Evolutionary conservation across 257 asterid genomes (phyloP), one percentile per base, ranked within the genome.

Genomic region (Ophiorrhiza pumila): DNA sequence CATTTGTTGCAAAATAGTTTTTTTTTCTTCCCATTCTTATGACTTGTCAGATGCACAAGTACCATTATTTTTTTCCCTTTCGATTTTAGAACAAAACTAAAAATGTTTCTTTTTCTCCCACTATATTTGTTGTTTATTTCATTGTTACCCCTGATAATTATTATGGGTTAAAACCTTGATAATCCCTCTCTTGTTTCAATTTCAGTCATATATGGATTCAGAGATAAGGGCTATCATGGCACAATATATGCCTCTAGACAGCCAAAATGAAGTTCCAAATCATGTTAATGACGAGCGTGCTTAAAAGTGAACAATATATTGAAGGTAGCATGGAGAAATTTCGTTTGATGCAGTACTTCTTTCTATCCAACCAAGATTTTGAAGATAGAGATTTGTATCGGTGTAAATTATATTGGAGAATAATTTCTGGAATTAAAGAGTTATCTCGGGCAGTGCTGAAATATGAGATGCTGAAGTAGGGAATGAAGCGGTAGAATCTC

Each of bases 201-300:
- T 78, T 55, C 91, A 90, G 97, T 79, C 95, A 17, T 93, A 93
- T 67, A 93, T 93, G 98, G 98, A 90, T 74, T 86, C 97, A 0
- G 98, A 93, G 83, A 93, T 93, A 71, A 85, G 95, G 83, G 97
- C 98, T 45, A 90, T 93, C 71, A 91, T 93, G 98, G 91, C 98
- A 45, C 98, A 93, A 70, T 93, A 89, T 84, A 92, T 92, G 96
- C 98, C 98, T 42, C 86, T 92, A 50, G 96, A 90, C 88, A 82
- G 90, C 71, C 98, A 92, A 81, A 80, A 68, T 71, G 96, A 89
- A 70, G 91, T 90, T 23, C 92, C 76, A 72, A 86, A 79, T 82
- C 97, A 92, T 42, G 68, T 50, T 13, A 71, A 79, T 15, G 93
- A 80, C 0, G 89, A 82, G 52, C 94, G 53, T 78, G 94, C 96